phyloP scores from a whole-genome alignment of 176 grass and related monocot species.

The Carex scoparia region DNA sequence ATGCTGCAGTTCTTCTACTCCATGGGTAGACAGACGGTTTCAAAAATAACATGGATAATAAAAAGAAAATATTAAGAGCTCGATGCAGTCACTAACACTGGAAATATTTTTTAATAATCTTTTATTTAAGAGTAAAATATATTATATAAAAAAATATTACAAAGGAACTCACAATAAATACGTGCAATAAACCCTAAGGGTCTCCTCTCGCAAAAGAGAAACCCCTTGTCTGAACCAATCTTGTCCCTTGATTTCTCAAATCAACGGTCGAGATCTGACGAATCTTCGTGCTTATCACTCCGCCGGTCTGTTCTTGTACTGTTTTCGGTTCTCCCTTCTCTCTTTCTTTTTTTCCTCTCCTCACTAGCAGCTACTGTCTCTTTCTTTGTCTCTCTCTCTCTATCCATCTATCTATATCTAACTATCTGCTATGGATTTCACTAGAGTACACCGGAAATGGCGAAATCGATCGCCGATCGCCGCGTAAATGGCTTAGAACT shows the following conservation, averaged over 20 bases:
- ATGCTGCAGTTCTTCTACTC: background rate
- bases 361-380: conserved; percentile 26
- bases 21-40: background rate
- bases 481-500: conserved; percentile 20
- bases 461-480: conserved; percentile 58
- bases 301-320: conserved; percentile 44
- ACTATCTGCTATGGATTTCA: conserved; percentile 16
- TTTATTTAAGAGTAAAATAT: background rate
- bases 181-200: conserved; percentile 72
- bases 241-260: conserved; percentile 7
- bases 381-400: background rate
- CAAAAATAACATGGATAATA: background rate
- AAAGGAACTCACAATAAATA: conserved; percentile 27
- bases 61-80: conserved; percentile 11
- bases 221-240: conserved; percentile 20
- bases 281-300: conserved; percentile 55
- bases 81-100: conserved; percentile 24
- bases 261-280: conserved; percentile 26
- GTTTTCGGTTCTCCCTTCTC: conserved; percentile 36
- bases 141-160: background rate
- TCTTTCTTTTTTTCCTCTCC: conserved; percentile 8
- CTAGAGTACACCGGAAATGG: conserved; percentile 33
- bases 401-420: background rate
- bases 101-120: conserved; percentile 13
- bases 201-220: conserved; percentile 33